Evolutionary conservation across 2,329 filamentous ascomycete species (phyloP).

Genomic region (Colletotrichum tofieldiae): DNA sequence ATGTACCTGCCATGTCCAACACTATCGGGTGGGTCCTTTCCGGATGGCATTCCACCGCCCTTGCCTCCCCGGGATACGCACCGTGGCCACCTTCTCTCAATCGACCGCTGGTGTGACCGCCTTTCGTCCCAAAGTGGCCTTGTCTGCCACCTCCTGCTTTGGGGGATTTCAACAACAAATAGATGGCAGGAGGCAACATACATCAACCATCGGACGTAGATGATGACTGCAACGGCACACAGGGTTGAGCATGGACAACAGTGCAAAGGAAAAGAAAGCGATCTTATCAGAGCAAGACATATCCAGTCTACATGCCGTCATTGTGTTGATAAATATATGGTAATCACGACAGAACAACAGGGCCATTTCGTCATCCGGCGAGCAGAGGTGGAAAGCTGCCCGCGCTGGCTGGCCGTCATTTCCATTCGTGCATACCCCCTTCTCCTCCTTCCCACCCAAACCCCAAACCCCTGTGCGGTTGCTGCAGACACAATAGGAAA

Average conservation of each 20-base stretch:
- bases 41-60: constrained; percentile 14
- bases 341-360: constrained; percentile 30
- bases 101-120: constrained; percentile 19
- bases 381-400: constrained; percentile 7
- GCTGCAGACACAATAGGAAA: constrained; percentile 41
- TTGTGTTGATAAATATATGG: constrained; percentile 23
- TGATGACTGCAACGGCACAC: neutral
- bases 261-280: neutral
- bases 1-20: constrained; percentile 41
- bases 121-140: constrained; percentile 29
- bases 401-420: constrained; percentile 18
- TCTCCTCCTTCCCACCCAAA: constrained; percentile 14
- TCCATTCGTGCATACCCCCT: constrained; percentile 30
- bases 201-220: neutral
- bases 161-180: neutral
- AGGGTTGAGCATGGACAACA: neutral
- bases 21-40: constrained; percentile 36
- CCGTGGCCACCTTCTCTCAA: constrained; percentile 4
- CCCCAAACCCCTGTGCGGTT: constrained; percentile 31
- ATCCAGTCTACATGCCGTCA: neutral
- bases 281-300: neutral
- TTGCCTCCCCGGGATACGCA: constrained; percentile 27
- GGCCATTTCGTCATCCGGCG: constrained; percentile 35
- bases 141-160: neutral
- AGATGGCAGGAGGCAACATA: neutral